A percentile compares a stretch with the other conserved stretches of the same genome.
These are phyloP conservation scores for Neoarthrinium moseri DNA, from an alignment of 2,329 filamentous ascomycete species.

Conservation along the genomic window DNA sequence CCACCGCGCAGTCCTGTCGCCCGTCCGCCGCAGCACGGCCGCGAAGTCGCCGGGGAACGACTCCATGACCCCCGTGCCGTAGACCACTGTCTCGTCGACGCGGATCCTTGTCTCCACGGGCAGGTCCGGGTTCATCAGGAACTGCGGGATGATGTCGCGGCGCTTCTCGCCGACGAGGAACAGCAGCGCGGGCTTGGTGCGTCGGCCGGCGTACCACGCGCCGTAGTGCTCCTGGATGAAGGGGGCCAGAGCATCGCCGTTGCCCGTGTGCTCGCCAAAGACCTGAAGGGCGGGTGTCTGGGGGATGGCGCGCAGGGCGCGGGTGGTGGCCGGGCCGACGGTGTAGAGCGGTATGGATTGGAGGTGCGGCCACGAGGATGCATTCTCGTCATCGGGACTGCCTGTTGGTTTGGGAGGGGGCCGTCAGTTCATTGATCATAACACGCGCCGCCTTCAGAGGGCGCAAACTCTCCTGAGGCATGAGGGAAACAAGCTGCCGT, in stretches of 20 bases:
- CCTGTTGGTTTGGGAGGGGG: constrained; percentile 2
- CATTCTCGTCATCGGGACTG: constrained; percentile 17
- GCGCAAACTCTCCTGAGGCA: too few relatives aligned
- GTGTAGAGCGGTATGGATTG: constrained; percentile 67
- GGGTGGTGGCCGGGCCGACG: constrained; percentile 77
- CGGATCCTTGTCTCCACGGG: constrained; percentile 50
- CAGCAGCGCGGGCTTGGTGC: constrained; percentile 62
- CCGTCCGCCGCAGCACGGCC: constrained; percentile 44
- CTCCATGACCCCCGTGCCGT: constrained; percentile 80
- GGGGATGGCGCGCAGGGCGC: constrained; percentile 62
- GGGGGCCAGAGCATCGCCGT: constrained; percentile 73
- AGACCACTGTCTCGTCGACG: constrained; percentile 80
- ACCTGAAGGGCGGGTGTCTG: constrained; percentile 57
- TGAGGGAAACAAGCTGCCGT: too few relatives aligned
- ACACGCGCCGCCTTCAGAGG: too few relatives aligned
- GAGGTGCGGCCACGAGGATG: constrained; percentile 57
- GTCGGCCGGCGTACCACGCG: constrained; percentile 42
- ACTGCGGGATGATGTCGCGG: constrained; percentile 85
- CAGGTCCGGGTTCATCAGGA: constrained; percentile 61
- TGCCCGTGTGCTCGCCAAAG: constrained; percentile 79
- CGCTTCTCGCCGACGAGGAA: constrained; percentile 91
- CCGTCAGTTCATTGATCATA: too few relatives aligned
- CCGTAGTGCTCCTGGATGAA: constrained; percentile 80
- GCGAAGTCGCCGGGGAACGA: constrained; percentile 72
- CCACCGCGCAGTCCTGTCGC: constrained; percentile 54